Conservation (phyloP, 1,139 yeast species). For the Petasospora rhodanensis region DNA sequence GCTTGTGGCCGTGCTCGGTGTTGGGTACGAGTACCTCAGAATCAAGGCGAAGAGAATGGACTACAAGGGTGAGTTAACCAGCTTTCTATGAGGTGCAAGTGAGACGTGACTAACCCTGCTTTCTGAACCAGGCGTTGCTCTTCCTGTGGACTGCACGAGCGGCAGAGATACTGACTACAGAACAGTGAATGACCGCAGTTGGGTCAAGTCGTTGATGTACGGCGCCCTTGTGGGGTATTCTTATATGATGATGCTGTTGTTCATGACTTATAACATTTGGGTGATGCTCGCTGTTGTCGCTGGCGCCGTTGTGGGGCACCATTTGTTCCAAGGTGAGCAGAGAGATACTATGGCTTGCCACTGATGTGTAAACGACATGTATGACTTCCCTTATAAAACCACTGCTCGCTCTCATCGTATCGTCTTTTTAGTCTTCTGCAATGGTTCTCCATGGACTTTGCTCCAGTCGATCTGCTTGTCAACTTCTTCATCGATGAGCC, state of each 20-base stretch:
- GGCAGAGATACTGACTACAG: constrained; percentile 7
- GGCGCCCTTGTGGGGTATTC: constrained; percentile 76
- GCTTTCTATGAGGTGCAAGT: too few relatives aligned
- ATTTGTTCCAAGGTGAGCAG: constrained; percentile 47
- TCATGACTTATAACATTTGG: constrained; percentile 86
- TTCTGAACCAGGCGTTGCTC: constrained; percentile 3
- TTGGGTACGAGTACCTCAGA: constrained; percentile 60
- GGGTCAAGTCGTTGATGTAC: constrained; percentile 41
- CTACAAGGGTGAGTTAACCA: constrained; percentile 17
- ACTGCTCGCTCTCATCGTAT: constrained; percentile 15
- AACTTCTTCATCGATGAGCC: constrained; percentile 55
- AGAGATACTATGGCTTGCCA: constrained; percentile 48
- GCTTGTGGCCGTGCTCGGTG: constrained; percentile 45
- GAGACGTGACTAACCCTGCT: too few relatives aligned
- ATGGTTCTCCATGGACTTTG: constrained; percentile 31
- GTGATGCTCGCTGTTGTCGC: constrained; percentile 65
- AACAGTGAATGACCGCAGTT: constrained; percentile 3
- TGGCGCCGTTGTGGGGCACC: constrained; percentile 68
- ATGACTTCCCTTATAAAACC: too few relatives aligned
- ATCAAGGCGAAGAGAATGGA: constrained; percentile 28
- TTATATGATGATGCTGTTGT: constrained; percentile 70
- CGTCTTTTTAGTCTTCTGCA: constrained; percentile 20
- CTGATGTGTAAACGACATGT: too few relatives aligned
- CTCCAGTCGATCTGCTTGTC: constrained; percentile 56
- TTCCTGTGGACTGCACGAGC: constrained; percentile 2